These are phyloP conservation scores for Dothideomycetidae sp. DNA, from an alignment of 2,329 filamentous ascomycete genomes.

Conservation along the genomic window DNA sequence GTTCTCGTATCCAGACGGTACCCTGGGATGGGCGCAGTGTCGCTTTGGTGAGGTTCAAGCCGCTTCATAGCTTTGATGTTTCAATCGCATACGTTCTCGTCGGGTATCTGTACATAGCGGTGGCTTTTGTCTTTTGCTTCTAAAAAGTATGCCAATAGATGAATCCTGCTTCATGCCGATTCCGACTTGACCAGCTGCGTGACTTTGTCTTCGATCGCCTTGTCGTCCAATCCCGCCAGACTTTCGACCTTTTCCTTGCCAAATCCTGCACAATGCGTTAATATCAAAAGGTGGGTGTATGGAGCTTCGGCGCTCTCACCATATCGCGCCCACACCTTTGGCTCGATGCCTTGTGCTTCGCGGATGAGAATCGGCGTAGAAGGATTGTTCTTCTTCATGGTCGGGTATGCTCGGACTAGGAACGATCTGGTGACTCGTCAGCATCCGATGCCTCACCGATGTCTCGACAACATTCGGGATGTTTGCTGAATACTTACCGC, in stretches of 20 bases:
- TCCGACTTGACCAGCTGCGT: slow-evolving; percentile 43
- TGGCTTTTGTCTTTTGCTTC: slow-evolving; percentile 9
- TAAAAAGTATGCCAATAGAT: slow-evolving; percentile 8
- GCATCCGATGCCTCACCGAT: no score
- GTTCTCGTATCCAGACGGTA: slow-evolving; percentile 23
- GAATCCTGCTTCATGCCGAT: background rate
- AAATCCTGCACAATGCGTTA: slow-evolving; percentile 45
- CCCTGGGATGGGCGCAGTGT: slow-evolving; percentile 24
- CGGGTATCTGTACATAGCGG: slow-evolving; percentile 8
- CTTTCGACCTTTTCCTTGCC: slow-evolving; percentile 54
- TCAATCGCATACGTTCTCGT: slow-evolving; percentile 4
- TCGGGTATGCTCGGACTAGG: slow-evolving; percentile 80
- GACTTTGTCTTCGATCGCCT: slow-evolving; percentile 56
- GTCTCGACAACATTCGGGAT: slow-evolving; percentile 2
- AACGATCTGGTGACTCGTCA: slow-evolving; percentile 51
- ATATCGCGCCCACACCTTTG: slow-evolving; percentile 83
- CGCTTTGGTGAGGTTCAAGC: slow-evolving; percentile 17
- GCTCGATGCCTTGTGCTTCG: slow-evolving; percentile 72
- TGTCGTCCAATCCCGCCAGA: slow-evolving; percentile 51
- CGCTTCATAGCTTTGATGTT: background rate
- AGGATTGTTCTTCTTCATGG: slow-evolving; percentile 99
- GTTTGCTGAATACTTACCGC: slow-evolving; percentile 42
- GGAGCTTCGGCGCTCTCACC: no score
- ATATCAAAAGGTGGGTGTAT: no score
- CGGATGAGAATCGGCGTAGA: slow-evolving; percentile 85